Conservation (phyloP, 2,329 filamentous ascomycete species). For the Ascochyta fabae region DNA sequence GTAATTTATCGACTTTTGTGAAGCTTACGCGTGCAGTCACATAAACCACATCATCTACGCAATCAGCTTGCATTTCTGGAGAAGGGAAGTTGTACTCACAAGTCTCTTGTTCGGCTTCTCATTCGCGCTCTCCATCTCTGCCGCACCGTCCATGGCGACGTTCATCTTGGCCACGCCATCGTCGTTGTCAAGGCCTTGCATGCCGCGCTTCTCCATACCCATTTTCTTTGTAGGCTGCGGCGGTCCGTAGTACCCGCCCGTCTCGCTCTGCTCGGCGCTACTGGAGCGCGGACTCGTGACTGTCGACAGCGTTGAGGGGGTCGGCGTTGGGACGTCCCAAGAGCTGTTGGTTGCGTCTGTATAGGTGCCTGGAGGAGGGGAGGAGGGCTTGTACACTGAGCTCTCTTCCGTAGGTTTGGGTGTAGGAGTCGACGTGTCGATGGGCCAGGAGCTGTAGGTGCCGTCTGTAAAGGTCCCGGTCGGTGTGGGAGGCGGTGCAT, state of each 20-base stretch:
- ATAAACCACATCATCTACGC: slow-evolving; percentile 1
- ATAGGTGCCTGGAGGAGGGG: not conserved
- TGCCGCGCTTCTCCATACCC: not conserved
- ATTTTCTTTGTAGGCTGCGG: not conserved
- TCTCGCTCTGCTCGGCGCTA: not conserved
- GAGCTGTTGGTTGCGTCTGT: not conserved
- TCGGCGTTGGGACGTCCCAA: not conserved
- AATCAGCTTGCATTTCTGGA: not conserved
- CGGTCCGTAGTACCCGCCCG: not conserved
- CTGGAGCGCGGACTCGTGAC: not conserved
- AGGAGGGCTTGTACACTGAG: not conserved
- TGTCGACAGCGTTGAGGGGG: not conserved
- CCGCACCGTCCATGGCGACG: not conserved
- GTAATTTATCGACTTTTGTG: no score
- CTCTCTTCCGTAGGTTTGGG: not conserved
- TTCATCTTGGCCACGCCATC: not conserved
- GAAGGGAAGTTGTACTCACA: no score
- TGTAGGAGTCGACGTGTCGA: not conserved
- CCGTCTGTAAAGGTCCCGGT: slow-evolving; percentile 2
- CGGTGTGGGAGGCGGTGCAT: not conserved
- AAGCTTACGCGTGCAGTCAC: not conserved
- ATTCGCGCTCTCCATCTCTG: no score
- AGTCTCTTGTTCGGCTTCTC: no score
- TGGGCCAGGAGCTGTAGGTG: slow-evolving; percentile 1
- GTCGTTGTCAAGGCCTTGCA: not conserved